These are phyloP conservation scores for Malus hybrid DNA, from an alignment of 331 rosid genomes.

Conservation along the genomic window DNA sequence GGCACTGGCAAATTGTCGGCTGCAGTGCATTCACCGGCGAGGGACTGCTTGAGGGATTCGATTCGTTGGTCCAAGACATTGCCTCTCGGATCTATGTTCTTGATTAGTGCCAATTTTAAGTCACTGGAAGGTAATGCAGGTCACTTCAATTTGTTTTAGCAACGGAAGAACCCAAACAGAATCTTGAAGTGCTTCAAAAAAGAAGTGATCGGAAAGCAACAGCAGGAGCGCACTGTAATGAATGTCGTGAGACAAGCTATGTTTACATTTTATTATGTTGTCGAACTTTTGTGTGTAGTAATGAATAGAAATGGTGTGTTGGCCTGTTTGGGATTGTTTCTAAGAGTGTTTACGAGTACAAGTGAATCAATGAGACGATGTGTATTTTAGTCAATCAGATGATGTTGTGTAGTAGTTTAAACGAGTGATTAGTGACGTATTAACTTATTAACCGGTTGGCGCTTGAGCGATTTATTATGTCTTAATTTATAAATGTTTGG, in stretches of 20 bases:
- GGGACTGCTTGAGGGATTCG: conserved; percentile 71
- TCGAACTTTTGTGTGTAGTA: not conserved
- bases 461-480: too few species aligned
- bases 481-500: not conserved
- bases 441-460: not conserved
- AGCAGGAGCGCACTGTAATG: not conserved
- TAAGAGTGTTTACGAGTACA: not conserved
- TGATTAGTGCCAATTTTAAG: conserved; percentile 24
- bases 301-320: not conserved
- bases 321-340: not conserved
- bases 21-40: conserved; percentile 78
- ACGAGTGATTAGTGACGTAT: too few species aligned
- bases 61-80: conserved; percentile 87
- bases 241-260: not conserved
- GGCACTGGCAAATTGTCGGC: conserved; percentile 77
- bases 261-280: not conserved
- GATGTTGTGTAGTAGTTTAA: not conserved
- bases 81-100: conserved; percentile 82
- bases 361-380: too few species aligned
- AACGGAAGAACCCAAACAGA: not conserved
- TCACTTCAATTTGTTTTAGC: not conserved
- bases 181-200: not conserved
- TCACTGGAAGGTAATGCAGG: not conserved
- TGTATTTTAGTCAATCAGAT: too few species aligned
- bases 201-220: not conserved